These are phyloP conservation scores for Agarophyton chilense DNA, from an alignment of 23 red algal genomes.

Conservation along the genomic window DNA sequence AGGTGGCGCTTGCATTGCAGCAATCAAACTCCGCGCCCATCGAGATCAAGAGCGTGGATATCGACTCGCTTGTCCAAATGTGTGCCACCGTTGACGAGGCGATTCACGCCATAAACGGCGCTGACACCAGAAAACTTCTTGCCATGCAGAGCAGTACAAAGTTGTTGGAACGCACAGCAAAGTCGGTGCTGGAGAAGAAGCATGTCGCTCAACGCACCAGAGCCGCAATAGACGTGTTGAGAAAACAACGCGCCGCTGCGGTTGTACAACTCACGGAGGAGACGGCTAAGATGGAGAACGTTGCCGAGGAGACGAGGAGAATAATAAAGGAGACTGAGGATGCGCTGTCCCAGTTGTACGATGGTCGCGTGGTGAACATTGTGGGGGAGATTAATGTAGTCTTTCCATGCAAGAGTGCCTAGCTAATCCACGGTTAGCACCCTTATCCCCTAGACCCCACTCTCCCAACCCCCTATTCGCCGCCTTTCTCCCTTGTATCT, in stretches of 20 bases:
- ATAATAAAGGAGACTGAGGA: constrained; percentile 25
- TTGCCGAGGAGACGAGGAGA: not conserved
- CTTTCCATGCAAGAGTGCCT: not conserved
- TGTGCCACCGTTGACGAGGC: not conserved
- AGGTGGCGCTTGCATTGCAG: constrained; percentile 32
- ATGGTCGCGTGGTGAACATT: constrained; percentile 38
- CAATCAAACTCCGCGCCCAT: not conserved
- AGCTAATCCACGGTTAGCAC: too few species aligned
- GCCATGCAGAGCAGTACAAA: constrained; percentile 23
- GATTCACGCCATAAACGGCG: constrained; percentile 11
- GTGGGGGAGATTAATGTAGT: constrained; percentile 56
- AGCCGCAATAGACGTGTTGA: constrained; percentile 21
- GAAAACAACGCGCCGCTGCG: not conserved
- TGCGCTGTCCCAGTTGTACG: constrained; percentile 13
- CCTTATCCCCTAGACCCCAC: too few species aligned
- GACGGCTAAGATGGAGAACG: not conserved
- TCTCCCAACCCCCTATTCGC: too few species aligned
- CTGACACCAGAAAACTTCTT: constrained; percentile 14
- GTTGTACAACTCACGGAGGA: constrained; percentile 16
- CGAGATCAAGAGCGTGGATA: not conserved
- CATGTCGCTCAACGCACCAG: constrained; percentile 2
- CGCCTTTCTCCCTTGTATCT: too few species aligned
- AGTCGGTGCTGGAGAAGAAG: not conserved
- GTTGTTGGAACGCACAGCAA: not conserved
- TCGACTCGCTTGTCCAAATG: not conserved